Evolutionary conservation across 2,329 filamentous ascomycete species (phyloP).

Genomic region (Coniochaeta hoffmannii): DNA sequence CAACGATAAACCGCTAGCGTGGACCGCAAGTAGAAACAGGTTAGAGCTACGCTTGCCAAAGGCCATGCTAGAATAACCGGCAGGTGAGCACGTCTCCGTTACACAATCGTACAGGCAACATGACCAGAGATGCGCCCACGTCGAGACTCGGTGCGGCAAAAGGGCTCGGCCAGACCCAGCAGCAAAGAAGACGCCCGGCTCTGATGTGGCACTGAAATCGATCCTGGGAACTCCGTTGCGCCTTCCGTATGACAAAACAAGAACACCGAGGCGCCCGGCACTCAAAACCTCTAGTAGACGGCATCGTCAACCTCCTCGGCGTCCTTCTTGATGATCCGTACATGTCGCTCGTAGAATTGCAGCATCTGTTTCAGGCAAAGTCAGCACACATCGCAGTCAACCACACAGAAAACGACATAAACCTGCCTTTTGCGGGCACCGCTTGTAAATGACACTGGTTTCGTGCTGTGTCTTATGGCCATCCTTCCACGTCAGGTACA

Average conservation of each 20-base stretch:
- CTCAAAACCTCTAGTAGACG: not conserved
- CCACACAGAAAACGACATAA: not conserved
- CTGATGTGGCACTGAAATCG: not conserved
- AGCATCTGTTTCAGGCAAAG: constrained; percentile 39
- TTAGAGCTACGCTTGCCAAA: too few relatives aligned
- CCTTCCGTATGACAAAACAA: not conserved
- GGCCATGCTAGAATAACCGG: too few relatives aligned
- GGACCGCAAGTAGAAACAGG: too few relatives aligned
- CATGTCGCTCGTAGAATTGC: constrained; percentile 51
- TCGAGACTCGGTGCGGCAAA: too few relatives aligned
- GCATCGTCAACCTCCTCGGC: constrained; percentile 4
- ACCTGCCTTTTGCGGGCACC: constrained; percentile 69
- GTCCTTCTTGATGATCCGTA: constrained; percentile 41
- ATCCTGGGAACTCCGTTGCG: not conserved
- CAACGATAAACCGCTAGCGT: too few relatives aligned
- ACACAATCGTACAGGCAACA: too few relatives aligned
- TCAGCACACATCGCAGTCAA: not conserved
- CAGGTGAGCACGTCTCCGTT: too few relatives aligned
- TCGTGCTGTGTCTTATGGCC: constrained; percentile 68
- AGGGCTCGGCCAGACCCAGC: too few relatives aligned
- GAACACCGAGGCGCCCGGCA: too few relatives aligned
- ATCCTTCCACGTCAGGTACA: constrained; percentile 68
- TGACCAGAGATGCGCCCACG: too few relatives aligned
- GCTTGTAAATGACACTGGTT: constrained; percentile 60
- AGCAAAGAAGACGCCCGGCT: constrained; percentile 4